Conservation (phyloP, 148 eudicot genomes). For the Camellia lanceoleosa region DNA sequence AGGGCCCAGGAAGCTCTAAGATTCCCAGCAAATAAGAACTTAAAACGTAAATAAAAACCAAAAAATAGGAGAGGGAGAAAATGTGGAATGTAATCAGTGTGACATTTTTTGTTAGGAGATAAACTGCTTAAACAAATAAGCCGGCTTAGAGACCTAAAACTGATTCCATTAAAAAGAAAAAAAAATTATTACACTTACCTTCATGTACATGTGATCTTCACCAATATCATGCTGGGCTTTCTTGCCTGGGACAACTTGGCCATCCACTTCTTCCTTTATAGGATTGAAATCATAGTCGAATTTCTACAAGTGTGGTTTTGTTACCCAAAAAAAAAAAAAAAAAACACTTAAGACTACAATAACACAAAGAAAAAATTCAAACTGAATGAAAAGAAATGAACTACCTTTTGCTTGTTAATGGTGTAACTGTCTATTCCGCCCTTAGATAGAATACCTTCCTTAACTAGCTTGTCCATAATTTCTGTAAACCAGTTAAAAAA, state of each 20-base stretch:
- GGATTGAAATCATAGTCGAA: constrained; percentile 54
- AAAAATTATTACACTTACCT: constrained; percentile 36
- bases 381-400: neutral
- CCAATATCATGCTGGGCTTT: constrained; percentile 34
- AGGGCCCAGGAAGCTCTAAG: too few species aligned
- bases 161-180: neutral
- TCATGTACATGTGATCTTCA: constrained; percentile 80
- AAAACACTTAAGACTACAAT: constrained; percentile 5
- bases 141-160: neutral
- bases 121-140: neutral
- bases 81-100: neutral
- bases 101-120: neutral
- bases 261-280: constrained; percentile 79
- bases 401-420: constrained; percentile 67
- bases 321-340: constrained; percentile 8
- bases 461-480: constrained; percentile 78
- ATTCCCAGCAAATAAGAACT: too few species aligned
- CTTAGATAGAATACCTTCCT: constrained; percentile 52
- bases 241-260: constrained; percentile 27
- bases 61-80: too few species aligned
- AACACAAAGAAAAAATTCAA: neutral
- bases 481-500: constrained; percentile 44
- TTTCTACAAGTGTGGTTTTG: constrained; percentile 35
- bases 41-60: too few species aligned
- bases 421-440: constrained; percentile 48